Base-by-base conservation (phyloP, 2,329 filamentous ascomycete genomes). In the Botryotinia calthae region DNA sequence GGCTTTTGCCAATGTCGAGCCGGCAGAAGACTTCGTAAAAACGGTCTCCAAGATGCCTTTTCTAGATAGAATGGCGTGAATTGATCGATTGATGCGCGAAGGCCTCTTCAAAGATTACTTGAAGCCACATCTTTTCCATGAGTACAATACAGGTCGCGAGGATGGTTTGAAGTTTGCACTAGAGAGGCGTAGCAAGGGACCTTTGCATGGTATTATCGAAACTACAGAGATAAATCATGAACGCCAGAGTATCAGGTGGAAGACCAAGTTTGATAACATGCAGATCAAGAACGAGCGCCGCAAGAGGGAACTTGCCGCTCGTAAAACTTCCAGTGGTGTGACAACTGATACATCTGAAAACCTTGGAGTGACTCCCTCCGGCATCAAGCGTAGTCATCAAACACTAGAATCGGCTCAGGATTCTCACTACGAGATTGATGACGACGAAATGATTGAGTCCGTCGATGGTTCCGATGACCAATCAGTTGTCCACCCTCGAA, bases 21-120 rank as follows among this genome's bases (percentile, higher is more conserved):
- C 65, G 14, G 65, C 65, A 68, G 54, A 22, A 31, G 48, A 56
- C 14, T 68, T 68, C 48, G 31, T 68, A n/a, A 51, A 56, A n/a
- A 31, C 37, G 6, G 4, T 68, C 6, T 56, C n/a, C n/a, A 68
- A 14, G 4, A 42, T 68, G 65, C 18, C 28, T 28, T 18, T 68
- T n/a, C 18, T 68, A 2, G 65, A 68, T 31, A 42, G 12, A 40
- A 9, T 68, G 18, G 65, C 65, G 14, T 68, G 65, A 42, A 1
- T 68, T 25, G 65, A 68, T 18, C 18, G 40, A 12, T 68, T 68
- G 51, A 68, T 68, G 37, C n/a, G 34, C 22, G 54, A 51, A 16
- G 65, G 56, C 2, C 37, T 56, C 22, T 31, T 68, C 25, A 68
- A 56, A 18, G 48, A 56, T 6, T 68, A 68, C n/a, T 2, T 68